phyloP scores from a whole-genome alignment of 106 monocot species.

The Vanilla planifolia region DNA sequence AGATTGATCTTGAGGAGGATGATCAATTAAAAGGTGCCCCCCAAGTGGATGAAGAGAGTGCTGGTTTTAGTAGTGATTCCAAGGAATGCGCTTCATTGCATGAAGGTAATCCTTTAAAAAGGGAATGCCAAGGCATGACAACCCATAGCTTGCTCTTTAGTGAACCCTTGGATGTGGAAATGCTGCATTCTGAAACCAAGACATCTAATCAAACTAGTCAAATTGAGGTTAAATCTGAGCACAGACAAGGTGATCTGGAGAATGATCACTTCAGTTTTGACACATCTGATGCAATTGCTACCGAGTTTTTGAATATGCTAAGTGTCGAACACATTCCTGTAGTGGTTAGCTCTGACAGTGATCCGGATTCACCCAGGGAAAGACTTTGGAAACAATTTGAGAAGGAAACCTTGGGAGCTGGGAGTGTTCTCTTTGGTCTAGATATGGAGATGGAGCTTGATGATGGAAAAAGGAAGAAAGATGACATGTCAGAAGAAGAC shows the following conservation, averaged over 20 bases:
- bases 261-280: conserved; percentile 59
- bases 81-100: background rate
- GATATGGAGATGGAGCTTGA: conserved; percentile 24
- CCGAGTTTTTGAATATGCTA: conserved; percentile 75
- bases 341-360: conserved; percentile 52
- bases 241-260: conserved; percentile 14
- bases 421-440: conserved; percentile 28
- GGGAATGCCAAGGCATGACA: background rate
- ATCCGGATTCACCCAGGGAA: conserved; percentile 75
- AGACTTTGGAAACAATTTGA: conserved; percentile 64
- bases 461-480: conserved; percentile 14
- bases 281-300: conserved; percentile 58
- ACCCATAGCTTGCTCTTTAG: conserved; percentile 14
- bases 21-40: background rate
- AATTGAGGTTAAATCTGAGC: conserved; percentile 16
- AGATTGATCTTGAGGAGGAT: conserved; percentile 4
- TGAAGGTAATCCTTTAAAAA: background rate
- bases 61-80: background rate
- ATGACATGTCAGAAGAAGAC: conserved; percentile 11
- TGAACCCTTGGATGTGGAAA: conserved; percentile 20
- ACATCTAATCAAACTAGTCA: conserved; percentile 6
- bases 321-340: conserved; percentile 68
- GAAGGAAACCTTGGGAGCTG: conserved; percentile 33
- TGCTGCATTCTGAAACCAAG: conserved; percentile 11
- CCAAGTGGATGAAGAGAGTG: background rate